Percentiles rank a stretch among this genome's conserved stretches.
phyloP scores from a whole-genome alignment of 257 asterid genomes.

The Thymus quinquecostatus region DNA sequence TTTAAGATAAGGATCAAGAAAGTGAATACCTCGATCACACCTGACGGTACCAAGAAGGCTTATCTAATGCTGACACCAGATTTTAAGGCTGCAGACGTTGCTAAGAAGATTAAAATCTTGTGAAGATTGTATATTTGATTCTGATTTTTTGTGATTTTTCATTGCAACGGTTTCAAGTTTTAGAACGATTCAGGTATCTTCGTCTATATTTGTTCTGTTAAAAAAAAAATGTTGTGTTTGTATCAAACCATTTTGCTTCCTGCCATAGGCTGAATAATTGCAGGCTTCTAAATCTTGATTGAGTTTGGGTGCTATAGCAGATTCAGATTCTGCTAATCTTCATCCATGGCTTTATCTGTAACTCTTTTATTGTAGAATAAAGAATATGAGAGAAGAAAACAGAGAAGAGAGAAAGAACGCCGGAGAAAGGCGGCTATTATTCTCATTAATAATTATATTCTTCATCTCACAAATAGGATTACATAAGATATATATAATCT shows the following conservation, averaged over 20 bases:
- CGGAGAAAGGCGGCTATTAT: too few species aligned
- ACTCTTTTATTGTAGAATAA: too few species aligned
- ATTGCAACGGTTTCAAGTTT: neutral
- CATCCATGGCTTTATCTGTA: too few species aligned
- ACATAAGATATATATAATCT: too few species aligned
- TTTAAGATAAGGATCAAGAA: conserved; percentile 51
- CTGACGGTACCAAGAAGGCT: conserved; percentile 75
- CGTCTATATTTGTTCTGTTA: neutral
- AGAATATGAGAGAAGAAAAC: too few species aligned
- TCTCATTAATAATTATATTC: too few species aligned
- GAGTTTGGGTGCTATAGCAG: neutral
- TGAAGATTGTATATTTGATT: conserved; percentile 30
- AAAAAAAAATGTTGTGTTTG: neutral
- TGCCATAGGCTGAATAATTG: neutral
- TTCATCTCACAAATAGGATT: too few species aligned
- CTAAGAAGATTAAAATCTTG: conserved; percentile 58
- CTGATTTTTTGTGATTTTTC: neutral
- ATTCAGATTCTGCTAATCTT: neutral
- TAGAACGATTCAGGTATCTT: neutral
- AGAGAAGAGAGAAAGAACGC: too few species aligned
- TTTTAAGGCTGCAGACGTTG: conserved; percentile 57
- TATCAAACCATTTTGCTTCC: neutral
- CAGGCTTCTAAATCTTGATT: neutral
- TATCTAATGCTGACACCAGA: conserved; percentile 49
- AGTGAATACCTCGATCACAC: conserved; percentile 63